These are phyloP conservation scores for Globisporangium irregulare DNA, from an alignment of 352 stramenopile genomes.

Conservation along the genomic window DNA sequence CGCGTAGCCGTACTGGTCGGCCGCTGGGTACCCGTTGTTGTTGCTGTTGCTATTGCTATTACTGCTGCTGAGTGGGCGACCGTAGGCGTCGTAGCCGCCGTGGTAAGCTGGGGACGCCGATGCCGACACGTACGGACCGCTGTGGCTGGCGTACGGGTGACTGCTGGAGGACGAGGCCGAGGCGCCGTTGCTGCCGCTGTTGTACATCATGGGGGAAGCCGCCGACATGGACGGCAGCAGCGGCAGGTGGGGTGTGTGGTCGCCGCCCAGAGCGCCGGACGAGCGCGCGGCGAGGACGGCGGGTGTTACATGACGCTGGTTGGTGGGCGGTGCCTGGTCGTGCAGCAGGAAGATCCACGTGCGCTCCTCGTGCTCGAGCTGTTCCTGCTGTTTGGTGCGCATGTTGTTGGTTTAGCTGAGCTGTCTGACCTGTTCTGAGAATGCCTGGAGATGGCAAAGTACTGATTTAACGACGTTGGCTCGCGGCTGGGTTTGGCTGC, in stretches of 20 bases:
- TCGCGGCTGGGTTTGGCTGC: not conserved
- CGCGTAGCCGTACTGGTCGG: conserved; percentile 5
- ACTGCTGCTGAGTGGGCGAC: conserved; percentile 3
- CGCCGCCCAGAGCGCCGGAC: conserved; percentile 12
- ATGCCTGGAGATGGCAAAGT: not conserved
- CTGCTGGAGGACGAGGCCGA: not conserved
- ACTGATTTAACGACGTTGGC: not conserved
- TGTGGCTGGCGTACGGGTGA: not conserved
- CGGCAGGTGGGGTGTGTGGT: conserved; percentile 6
- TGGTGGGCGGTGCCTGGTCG: conserved; percentile 17
- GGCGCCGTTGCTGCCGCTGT: not conserved
- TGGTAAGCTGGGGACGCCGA: conserved; percentile 4
- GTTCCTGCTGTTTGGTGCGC: conserved; percentile 20
- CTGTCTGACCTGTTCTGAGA: conserved; percentile 7
- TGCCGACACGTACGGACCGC: conserved; percentile 12
- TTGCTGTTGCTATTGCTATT: not conserved
- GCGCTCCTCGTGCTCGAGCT: conserved; percentile 19
- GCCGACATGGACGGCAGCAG: conserved; percentile 15
- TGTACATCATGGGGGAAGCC: not conserved
- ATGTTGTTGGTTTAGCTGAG: conserved; percentile 10
- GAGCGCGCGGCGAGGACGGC: conserved; percentile 18
- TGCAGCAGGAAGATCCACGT: conserved; percentile 23
- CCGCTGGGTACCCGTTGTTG: conserved; percentile 4
- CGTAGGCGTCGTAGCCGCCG: conserved; percentile 16
- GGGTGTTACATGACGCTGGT: conserved; percentile 14